Conservation (phyloP, 108 stramenopile genomes). For the Pseudonitzschia multiseries region DNA sequence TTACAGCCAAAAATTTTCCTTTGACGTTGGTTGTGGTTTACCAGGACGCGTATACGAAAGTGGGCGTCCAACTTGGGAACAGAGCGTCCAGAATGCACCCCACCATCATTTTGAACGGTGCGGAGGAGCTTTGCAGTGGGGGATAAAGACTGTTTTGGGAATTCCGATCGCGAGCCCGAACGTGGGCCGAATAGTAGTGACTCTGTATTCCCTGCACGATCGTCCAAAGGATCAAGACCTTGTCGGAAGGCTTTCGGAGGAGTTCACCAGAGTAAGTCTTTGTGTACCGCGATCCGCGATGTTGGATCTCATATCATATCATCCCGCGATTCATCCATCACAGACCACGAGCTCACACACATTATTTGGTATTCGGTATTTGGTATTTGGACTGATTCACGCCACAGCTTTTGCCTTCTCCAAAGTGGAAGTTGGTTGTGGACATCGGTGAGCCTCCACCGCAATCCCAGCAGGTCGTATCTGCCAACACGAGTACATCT, state of each 20-base stretch:
- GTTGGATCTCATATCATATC: too few relatives aligned
- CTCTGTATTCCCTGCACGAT: slow-evolving; percentile 78
- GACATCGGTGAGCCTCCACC: slow-evolving; percentile 62
- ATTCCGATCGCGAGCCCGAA: slow-evolving; percentile 80
- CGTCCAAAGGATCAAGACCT: slow-evolving; percentile 72
- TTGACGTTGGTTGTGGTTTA: slow-evolving; percentile 81
- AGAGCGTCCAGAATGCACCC: slow-evolving; percentile 83
- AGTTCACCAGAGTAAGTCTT: slow-evolving; percentile 59
- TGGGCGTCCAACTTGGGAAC: slow-evolving; percentile 85
- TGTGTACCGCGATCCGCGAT: background rate
- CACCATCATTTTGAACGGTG: slow-evolving; percentile 77
- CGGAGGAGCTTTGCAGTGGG: slow-evolving; percentile 84
- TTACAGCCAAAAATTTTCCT: slow-evolving; percentile 85
- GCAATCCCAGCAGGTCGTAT: slow-evolving; percentile 2
- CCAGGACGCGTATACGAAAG: slow-evolving; percentile 81
- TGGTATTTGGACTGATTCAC: background rate
- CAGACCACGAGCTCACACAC: background rate
- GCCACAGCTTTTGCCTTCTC: slow-evolving; percentile 66
- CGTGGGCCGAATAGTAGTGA: slow-evolving; percentile 80
- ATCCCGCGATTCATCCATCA: background rate
- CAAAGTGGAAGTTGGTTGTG: slow-evolving; percentile 88
- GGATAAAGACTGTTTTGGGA: slow-evolving; percentile 79
- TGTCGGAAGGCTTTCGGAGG: slow-evolving; percentile 67
- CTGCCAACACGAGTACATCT: background rate
- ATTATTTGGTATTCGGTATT: background rate